Evolutionary conservation across 352 stramenopile genomes (phyloP).

Genomic region (Lagenidium giganteum): DNA sequence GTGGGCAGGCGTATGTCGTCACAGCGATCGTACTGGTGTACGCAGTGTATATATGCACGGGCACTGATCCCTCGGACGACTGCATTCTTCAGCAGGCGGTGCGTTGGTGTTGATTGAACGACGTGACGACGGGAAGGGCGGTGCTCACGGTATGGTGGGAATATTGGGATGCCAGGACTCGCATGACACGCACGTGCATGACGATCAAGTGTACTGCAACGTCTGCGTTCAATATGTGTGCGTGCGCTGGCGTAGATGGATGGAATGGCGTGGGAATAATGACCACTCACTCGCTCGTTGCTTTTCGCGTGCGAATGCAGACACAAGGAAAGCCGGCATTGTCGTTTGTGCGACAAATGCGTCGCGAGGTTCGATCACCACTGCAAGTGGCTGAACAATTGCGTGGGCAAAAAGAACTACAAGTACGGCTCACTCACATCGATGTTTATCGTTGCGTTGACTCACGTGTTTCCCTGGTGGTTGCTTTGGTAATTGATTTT

Average conservation of each 20-base stretch:
- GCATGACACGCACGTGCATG: conserved; percentile 19
- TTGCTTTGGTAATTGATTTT: conserved; percentile 1
- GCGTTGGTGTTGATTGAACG: conserved; percentile 16
- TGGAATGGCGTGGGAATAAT: not conserved
- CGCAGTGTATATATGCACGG: conserved; percentile 55
- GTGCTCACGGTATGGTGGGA: too few relatives aligned
- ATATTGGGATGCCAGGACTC: too few relatives aligned
- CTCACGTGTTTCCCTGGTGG: too few relatives aligned
- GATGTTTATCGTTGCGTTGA: not conserved
- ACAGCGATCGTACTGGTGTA: conserved; percentile 46
- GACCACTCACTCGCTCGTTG: not conserved
- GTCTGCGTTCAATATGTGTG: conserved; percentile 88
- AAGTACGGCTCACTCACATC: too few relatives aligned
- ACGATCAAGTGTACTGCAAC: conserved; percentile 81
- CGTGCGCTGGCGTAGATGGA: conserved; percentile 11
- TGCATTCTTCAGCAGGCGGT: conserved; percentile 61
- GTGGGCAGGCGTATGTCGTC: conserved; percentile 32
- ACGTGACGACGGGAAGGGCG: too few relatives aligned
- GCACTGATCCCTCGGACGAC: conserved; percentile 74
- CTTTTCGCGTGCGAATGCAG: conserved; percentile 18
- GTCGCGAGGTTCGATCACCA: conserved; percentile 96
- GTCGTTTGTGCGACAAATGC: conserved; percentile 96
- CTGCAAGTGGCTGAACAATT: conserved; percentile 97
- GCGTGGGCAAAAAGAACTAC: conserved; percentile 89
- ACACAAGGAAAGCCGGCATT: conserved; percentile 88